These are phyloP conservation scores for Cyamopsis tetragonoloba DNA, from an alignment of 306 rosid species.

Conservation along the genomic window DNA sequence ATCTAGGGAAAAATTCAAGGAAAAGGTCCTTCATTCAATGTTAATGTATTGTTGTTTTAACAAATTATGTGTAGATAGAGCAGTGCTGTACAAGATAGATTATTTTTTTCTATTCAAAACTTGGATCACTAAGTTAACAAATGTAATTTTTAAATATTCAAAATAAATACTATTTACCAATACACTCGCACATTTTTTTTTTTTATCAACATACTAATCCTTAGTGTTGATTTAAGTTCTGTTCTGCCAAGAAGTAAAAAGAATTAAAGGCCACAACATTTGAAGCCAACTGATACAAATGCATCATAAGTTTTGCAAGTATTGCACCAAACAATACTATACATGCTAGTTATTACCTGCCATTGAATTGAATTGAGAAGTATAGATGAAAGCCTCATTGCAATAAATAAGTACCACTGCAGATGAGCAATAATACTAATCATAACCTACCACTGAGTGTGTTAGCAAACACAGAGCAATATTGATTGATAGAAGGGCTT, in stretches of 20 bases:
- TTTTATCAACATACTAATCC: neutral
- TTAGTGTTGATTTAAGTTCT: neutral
- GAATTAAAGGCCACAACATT: neutral
- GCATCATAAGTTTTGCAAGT: neutral
- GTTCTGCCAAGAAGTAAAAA: neutral
- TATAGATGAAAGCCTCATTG: neutral
- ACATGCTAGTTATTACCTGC: neutral
- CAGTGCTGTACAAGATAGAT: neutral
- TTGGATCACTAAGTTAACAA: neutral
- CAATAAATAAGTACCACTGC: no score
- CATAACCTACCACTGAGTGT: no score
- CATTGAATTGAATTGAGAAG: neutral
- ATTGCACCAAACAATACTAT: neutral
- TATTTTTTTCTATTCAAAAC: neutral
- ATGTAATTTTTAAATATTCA: neutral
- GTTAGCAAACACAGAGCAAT: no score
- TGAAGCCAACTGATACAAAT: neutral
- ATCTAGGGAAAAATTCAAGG: neutral
- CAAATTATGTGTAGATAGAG: neutral
- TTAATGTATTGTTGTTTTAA: neutral
- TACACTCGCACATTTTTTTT: neutral
- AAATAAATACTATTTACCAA: neutral
- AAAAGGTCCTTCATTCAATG: neutral
- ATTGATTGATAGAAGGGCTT: no score
- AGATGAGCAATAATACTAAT: no score